Percentiles rank a stretch among this genome's conserved stretches.
These are phyloP conservation scores for Fusarium fujikuroi DNA, from an alignment of 2,329 filamentous ascomycete genomes.

Conservation along the genomic window DNA sequence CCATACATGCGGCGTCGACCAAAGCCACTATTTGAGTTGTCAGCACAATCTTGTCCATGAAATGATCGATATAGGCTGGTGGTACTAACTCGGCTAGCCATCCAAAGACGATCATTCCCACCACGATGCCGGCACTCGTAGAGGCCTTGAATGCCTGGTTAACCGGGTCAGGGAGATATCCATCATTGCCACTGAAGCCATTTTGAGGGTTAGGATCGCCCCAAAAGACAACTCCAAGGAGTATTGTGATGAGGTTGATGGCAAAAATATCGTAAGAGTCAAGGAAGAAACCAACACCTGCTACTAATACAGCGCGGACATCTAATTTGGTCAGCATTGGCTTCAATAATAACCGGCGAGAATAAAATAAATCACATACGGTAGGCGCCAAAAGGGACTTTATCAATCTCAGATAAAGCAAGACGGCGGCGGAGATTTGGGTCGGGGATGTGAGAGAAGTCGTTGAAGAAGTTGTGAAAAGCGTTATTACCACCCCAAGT, in stretches of 20 bases:
- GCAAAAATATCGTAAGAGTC: constrained; percentile 87
- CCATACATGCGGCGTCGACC: constrained; percentile 87
- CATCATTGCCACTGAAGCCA: constrained; percentile 63
- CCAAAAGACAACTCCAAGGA: constrained; percentile 83
- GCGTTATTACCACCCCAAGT: constrained; percentile 73
- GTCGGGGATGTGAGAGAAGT: constrained; percentile 72
- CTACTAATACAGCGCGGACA: constrained; percentile 77
- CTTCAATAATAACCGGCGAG: not conserved
- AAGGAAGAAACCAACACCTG: constrained; percentile 85
- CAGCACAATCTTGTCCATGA: constrained; percentile 12
- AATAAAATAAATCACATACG: constrained; percentile 51
- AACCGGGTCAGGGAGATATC: constrained; percentile 69
- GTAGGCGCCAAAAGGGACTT: constrained; percentile 79
- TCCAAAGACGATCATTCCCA: constrained; percentile 82
- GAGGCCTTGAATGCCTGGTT: constrained; percentile 84
- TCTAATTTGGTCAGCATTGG: constrained; percentile 51
- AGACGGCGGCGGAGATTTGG: constrained; percentile 80
- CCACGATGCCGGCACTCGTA: constrained; percentile 80
- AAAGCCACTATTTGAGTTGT: constrained; percentile 57
- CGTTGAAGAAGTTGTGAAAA: constrained; percentile 80
- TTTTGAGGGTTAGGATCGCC: constrained; percentile 55
- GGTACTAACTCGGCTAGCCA: constrained; percentile 73
- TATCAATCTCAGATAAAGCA: constrained; percentile 82
- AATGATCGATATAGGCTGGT: not conserved
- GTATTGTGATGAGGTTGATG: constrained; percentile 76